phyloP scores from a whole-genome alignment of 2,329 filamentous ascomycete species.

The Paraphoma chrysanthemicola region DNA sequence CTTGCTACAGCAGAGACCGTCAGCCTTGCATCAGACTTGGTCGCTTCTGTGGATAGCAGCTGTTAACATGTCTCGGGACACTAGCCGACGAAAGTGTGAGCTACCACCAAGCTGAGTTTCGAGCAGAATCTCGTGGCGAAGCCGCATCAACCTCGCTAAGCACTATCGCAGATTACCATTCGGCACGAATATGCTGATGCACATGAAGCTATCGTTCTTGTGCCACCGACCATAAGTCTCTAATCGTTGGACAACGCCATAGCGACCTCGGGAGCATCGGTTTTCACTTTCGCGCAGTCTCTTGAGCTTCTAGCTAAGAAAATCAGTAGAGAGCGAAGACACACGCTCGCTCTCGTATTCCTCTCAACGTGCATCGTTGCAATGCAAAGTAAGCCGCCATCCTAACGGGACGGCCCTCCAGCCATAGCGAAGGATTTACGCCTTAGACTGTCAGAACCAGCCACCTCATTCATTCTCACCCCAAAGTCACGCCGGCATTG shows the following conservation, averaged over 20 bases:
- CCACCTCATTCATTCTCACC: slow-evolving; percentile 16
- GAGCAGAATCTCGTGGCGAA: slow-evolving; percentile 5
- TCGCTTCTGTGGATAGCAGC: slow-evolving; percentile 8
- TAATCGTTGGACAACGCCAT: too few relatives aligned
- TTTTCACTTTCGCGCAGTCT: too few relatives aligned
- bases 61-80: slow-evolving; percentile 18
- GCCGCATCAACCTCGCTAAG: too few relatives aligned
- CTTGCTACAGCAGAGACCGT: slow-evolving; percentile 6
- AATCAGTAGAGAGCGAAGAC: not conserved
- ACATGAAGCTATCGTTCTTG: too few relatives aligned
- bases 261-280: too few relatives aligned
- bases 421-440: slow-evolving; percentile 16
- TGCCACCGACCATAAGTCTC: too few relatives aligned
- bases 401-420: slow-evolving; percentile 35
- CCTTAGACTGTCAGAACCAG: slow-evolving; percentile 9
- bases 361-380: slow-evolving; percentile 8
- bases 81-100: slow-evolving; percentile 15
- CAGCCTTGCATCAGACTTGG: slow-evolving; percentile 11
- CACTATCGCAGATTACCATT: too few relatives aligned
- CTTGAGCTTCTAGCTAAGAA: not conserved
- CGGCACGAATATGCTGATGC: too few relatives aligned
- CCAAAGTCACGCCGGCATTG: slow-evolving; percentile 15
- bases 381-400: slow-evolving; percentile 32
- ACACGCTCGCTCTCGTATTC: not conserved
- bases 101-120: slow-evolving; percentile 17